Percentiles rank a stretch among this genome's conserved stretches.
phyloP scores from a whole-genome alignment of 208 protist species.

The Polymyxa betae region DNA sequence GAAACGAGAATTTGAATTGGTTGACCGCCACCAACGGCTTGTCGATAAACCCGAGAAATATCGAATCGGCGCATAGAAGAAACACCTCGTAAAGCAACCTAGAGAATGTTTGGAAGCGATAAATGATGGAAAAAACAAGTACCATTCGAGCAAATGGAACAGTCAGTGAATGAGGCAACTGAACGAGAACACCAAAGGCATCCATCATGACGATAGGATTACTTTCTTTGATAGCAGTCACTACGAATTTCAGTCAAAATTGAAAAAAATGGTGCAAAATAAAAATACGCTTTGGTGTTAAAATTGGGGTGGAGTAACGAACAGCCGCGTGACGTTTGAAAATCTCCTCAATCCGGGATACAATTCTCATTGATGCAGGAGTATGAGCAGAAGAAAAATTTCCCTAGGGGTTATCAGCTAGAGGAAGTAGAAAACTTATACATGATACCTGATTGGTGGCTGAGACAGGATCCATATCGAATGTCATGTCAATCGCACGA shows the following conservation, averaged over 20 bases:
- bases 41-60: constrained; percentile 21
- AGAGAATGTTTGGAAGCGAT: neutral
- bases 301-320: neutral
- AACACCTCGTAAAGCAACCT: neutral
- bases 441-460: neutral
- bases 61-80: neutral
- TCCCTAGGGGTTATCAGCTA: neutral
- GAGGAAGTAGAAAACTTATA: neutral
- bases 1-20: neutral
- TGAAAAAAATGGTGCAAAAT: neutral
- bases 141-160: constrained; percentile 32
- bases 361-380: neutral
- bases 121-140: neutral
- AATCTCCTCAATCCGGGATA: constrained; percentile 26
- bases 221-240: constrained; percentile 39
- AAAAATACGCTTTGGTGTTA: constrained; percentile 19
- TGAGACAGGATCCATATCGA: neutral
- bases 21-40: constrained; percentile 27
- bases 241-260: neutral
- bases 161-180: constrained; percentile 51
- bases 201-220: constrained; percentile 35
- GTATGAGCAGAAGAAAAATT: neutral
- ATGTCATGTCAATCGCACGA: constrained; percentile 21
- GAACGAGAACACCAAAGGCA: constrained; percentile 18
- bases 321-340: neutral